Base-by-base conservation (phyloP, 305 asterid species). In the Vinca major region DNA sequence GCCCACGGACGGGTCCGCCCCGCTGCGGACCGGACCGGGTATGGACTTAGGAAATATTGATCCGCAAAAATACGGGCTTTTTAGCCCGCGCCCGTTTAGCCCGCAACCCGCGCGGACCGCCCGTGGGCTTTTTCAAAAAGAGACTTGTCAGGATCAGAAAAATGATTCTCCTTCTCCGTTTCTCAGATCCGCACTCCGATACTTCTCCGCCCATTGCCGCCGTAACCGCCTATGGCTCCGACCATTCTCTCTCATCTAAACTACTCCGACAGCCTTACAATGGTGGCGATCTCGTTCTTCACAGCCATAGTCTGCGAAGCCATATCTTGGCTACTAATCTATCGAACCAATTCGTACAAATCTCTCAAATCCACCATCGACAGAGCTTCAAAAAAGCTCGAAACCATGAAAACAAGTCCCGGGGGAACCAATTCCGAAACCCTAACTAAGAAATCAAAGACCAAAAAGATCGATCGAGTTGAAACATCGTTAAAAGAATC, bases 311-410 rank as follows among this genome's bases (percentile, higher is more conserved):
- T 91, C 40, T 93, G 97, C 75, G 97, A 93, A 76, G 90, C 88
- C 67, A 91, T 91, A 72, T 93, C 97, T 2, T 93, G 94, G 93
- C 79, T 93, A 0, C 79, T 93, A 65, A 89, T 93, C 91, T 93
- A 93, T 86, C 97, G 99, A 47, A 93, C 97, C 4, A 69, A 86
- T 60, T 87, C 95, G 33, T 93, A 93, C 91, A 91, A 89, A 77
- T 85, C 97, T 69, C 97, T 91, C 66, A 91, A 90, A 82, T 93
- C 97, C 72, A 41, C 92, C 7, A 89, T 93, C 83, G 97, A 93
- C 79, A 90, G 84, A 73, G 97, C 99, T 67, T 93, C 97, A 66
- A 91, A 89, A 66, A 93, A 93, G 80, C 97, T 93, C 64, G 96
- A 91, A 65, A 93, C 89, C 14, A 89, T 93, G 96, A 90, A 87